Evolutionary conservation across 345 rosid species (phyloP).

Genomic region (Atalantia buxifolia): DNA sequence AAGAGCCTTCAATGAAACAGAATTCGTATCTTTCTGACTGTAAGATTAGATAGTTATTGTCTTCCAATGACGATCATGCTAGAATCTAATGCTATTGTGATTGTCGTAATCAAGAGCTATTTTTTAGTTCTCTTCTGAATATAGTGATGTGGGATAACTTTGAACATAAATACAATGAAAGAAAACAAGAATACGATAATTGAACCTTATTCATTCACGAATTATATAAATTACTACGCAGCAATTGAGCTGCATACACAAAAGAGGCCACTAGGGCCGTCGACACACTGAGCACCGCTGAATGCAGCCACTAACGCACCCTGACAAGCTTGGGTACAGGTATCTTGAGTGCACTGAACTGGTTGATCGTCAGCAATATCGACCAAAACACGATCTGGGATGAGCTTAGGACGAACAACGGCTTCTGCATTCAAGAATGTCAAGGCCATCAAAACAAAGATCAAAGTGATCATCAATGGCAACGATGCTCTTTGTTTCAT

Average conservation of each 20-base stretch:
- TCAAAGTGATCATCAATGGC: not conserved
- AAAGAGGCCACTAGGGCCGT: too few species aligned
- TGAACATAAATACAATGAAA: not conserved
- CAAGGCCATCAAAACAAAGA: not conserved
- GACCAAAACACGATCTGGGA: not conserved
- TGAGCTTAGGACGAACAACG: not conserved
- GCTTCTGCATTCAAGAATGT: not conserved
- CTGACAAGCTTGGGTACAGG: not conserved
- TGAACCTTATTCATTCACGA: too few species aligned
- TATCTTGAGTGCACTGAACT: not conserved
- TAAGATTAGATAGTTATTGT: not conserved
- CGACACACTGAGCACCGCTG: not conserved
- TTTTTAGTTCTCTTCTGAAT: not conserved
- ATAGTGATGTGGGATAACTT: not conserved
- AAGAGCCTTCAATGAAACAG: slow-evolving; percentile 26
- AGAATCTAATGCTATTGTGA: not conserved
- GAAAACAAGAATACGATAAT: not conserved
- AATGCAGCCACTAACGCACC: not conserved
- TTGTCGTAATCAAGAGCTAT: not conserved
- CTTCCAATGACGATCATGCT: not conserved
- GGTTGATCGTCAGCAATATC: not conserved
- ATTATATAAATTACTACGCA: too few species aligned
- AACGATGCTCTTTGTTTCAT: not conserved
- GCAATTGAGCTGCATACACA: too few species aligned
- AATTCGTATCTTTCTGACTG: not conserved